Evolutionary conservation across 2,329 filamentous ascomycete species (phyloP).

Genomic region (Fusarium lyarnte): DNA sequence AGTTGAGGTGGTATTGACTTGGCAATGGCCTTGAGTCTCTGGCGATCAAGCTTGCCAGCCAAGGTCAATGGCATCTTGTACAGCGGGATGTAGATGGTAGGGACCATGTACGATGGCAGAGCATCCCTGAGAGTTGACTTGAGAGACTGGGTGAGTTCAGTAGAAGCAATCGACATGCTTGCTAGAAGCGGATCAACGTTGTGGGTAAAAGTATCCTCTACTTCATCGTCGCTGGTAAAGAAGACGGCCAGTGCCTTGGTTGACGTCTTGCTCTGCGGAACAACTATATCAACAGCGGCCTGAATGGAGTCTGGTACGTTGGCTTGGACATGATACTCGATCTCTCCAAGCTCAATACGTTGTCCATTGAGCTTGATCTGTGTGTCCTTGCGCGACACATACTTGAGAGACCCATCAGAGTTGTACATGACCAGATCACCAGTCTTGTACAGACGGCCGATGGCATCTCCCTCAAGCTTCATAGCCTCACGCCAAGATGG

Average conservation of each 20-base stretch:
- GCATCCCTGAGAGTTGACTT: conserved; percentile 11
- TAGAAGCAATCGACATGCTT: conserved; percentile 11
- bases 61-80: conserved; percentile 52
- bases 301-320: conserved; percentile 53
- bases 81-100: conserved; percentile 53
- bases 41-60: conserved; percentile 57
- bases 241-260: conserved; percentile 35
- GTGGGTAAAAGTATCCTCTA: background rate
- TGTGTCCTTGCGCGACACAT: conserved; percentile 63
- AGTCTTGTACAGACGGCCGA: conserved; percentile 54
- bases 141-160: conserved; percentile 4
- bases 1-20: conserved; percentile 5
- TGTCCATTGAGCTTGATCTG: conserved; percentile 70
- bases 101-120: conserved; percentile 53
- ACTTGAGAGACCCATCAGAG: conserved; percentile 53
- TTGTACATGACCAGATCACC: conserved; percentile 59
- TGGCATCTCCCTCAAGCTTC: background rate
- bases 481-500: conserved; percentile 56
- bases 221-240: conserved; percentile 8
- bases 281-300: conserved; percentile 59
- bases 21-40: conserved; percentile 43
- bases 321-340: conserved; percentile 55
- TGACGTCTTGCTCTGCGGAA: conserved; percentile 44
- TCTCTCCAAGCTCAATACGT: conserved; percentile 60
- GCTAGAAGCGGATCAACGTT: background rate